Evolutionary conservation across 2,329 filamentous ascomycete genomes (phyloP), one percentile per base, ranked within the genome.

Genomic region (Arachnomyces sp.): DNA sequence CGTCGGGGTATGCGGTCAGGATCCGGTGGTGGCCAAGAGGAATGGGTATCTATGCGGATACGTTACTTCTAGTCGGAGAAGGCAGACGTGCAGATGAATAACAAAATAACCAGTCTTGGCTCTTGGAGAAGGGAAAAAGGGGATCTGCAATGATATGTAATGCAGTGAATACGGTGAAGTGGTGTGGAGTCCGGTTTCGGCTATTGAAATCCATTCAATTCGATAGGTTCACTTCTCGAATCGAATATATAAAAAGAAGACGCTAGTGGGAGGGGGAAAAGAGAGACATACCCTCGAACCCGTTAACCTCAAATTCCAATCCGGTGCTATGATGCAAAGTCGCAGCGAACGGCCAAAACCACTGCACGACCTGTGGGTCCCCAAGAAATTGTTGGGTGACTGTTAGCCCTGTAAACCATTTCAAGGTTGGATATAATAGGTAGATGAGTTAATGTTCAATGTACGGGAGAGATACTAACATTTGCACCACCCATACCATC

Each of bases 341-440:
- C 3, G 59, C 49, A 1, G 75, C 65, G 40, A 82, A 66, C 2
- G 78, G 78, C 69, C 75, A 81, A 36, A 81, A 66, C 78, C 78
- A 82, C 14, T 64, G 60, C 0, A 82, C 43, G 2, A 75, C 36
- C 63, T 67, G 28, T 30, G 30, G 4, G 14, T 35, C 21, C 12
- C 12, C 17, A 25, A 36, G n/a, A 38, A 17, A 14, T 7, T 8
- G 13, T 28, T 6, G 16, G 6, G 30, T n/a, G 14, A 36, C 13
- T 6, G 28, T 31, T 38, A 46, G 21, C 3, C 34, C 13, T 15
- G 16, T 11, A 4, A 37, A 18, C 31, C 14, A 31, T 16, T 16
- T 21, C 8, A 34, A 7, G 29, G 28, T 8, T 1, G 2, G 5
- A 16, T 9, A 9, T 15, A 7, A 36, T 15, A 15, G 13, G 13